Conservation (phyloP, 2,329 filamentous ascomycete species). For the Aureobasidium lini region DNA sequence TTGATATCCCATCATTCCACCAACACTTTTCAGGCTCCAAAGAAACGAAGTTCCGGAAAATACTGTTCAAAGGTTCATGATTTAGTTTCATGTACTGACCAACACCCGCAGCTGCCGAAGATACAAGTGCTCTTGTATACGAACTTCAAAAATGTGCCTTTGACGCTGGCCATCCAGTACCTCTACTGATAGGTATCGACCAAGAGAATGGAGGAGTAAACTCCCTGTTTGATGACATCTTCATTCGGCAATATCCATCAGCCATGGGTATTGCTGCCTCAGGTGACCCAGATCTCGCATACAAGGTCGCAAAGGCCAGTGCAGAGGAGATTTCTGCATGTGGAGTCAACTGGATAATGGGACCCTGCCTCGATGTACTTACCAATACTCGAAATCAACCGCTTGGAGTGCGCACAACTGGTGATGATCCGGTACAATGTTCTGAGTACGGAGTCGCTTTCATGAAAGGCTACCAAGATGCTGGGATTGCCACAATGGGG, state of each 20-base stretch:
- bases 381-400: conserved; percentile 90
- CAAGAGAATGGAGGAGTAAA: conserved; percentile 98
- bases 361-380: conserved; percentile 85
- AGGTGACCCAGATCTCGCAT: conserved; percentile 75
- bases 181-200: conserved; percentile 82
- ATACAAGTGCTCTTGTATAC: conserved; percentile 79
- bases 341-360: conserved; percentile 92
- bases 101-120: conserved; percentile 63
- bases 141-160: conserved; percentile 90
- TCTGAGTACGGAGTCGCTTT: conserved; percentile 86
- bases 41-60: too few relatives aligned
- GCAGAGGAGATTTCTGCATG: conserved; percentile 87
- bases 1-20: too few relatives aligned
- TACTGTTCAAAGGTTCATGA: too few relatives aligned
- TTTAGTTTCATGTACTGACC: not conserved
- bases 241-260: conserved; percentile 92
- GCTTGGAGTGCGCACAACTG: conserved; percentile 78
- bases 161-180: conserved; percentile 80
- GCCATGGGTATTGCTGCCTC: conserved; percentile 96
- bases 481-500: conserved; percentile 78
- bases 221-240: conserved; percentile 90
- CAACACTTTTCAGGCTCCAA: too few relatives aligned
- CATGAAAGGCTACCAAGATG: conserved; percentile 88
- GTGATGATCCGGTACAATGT: conserved; percentile 91
- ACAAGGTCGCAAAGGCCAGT: conserved; percentile 85